Percentiles rank a stretch among this genome's conserved stretches.
Evolutionary conservation across 75 land plant species (phyloP).

Genomic region (Sequoia sempervirens): DNA sequence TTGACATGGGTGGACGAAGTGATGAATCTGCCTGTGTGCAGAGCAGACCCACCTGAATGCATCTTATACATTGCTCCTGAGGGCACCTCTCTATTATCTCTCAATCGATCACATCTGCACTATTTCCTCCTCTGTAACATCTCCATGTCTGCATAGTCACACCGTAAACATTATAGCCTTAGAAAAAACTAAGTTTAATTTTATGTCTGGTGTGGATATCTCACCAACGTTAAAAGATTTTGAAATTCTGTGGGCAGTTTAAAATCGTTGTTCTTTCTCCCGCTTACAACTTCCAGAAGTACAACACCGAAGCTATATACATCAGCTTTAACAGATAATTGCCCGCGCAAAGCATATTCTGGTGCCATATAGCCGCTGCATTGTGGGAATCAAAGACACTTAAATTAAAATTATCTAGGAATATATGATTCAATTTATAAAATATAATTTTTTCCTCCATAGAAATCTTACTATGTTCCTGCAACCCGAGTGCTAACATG

Average conservation of each 20-base stretch:
- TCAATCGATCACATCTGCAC: not conserved
- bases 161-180: too few relatives aligned
- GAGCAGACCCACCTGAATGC: constrained; percentile 11
- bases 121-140: not conserved
- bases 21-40: constrained; percentile 11
- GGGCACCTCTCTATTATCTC: not conserved
- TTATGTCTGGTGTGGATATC: not conserved
- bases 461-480: not conserved
- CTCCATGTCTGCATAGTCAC: not conserved
- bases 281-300: constrained; percentile 33
- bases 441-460: too few relatives aligned
- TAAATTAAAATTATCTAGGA: too few relatives aligned
- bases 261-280: constrained; percentile 10
- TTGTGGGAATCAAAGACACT: too few relatives aligned
- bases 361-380: too few relatives aligned
- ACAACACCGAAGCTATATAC: constrained; percentile 35
- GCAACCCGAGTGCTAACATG: not conserved
- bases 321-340: constrained; percentile 19
- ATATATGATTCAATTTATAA: too few relatives aligned
- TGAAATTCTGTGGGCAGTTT: not conserved
- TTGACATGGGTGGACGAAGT: constrained; percentile 14
- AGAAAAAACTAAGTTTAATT: too few relatives aligned
- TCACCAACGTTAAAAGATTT: not conserved
- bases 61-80: not conserved
- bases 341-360: too few relatives aligned